Conservation (phyloP, 164 flowering plant species). For the Chimonanthus praecox region DNA sequence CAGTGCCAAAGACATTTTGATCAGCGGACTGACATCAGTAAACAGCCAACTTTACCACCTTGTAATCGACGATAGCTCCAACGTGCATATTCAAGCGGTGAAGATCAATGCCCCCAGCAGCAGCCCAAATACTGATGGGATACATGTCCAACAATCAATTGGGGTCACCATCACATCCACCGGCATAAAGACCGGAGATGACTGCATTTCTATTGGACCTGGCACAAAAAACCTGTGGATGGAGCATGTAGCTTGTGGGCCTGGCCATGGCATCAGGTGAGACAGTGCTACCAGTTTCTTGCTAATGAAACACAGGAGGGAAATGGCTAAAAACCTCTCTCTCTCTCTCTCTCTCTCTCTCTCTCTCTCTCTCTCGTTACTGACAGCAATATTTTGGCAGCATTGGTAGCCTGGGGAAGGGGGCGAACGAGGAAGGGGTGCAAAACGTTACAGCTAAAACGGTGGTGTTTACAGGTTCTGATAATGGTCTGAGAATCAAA, state of each 20-base stretch:
- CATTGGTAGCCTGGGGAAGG: conserved; percentile 66
- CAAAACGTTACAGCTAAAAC: conserved; percentile 54
- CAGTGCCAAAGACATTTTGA: conserved; percentile 11
- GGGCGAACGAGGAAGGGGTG: conserved; percentile 47
- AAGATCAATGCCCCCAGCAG: conserved; percentile 38
- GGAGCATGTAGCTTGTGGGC: conserved; percentile 50
- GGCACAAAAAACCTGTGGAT: conserved; percentile 37
- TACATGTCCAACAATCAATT: conserved; percentile 41
- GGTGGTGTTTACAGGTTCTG: conserved; percentile 35
- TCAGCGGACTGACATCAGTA: conserved; percentile 43
- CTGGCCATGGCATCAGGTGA: conserved; percentile 71
- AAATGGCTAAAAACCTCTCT: no score
- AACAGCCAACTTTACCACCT: conserved; percentile 60
- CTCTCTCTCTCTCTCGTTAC: no score
- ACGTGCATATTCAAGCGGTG: conserved; percentile 35
- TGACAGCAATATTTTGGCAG: conserved; percentile 21
- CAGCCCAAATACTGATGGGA: conserved; percentile 82
- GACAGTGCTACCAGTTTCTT: neutral
- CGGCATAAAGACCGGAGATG: conserved; percentile 51
- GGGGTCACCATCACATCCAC: conserved; percentile 36
- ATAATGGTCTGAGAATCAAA: conserved; percentile 68
- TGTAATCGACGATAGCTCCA: conserved; percentile 35
- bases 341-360: no score
- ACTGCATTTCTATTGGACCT: conserved; percentile 47
- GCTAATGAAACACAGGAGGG: neutral